Base-by-base conservation (phyloP, 2,329 filamentous ascomycete species). In the Hansfordia pulvinata region DNA sequence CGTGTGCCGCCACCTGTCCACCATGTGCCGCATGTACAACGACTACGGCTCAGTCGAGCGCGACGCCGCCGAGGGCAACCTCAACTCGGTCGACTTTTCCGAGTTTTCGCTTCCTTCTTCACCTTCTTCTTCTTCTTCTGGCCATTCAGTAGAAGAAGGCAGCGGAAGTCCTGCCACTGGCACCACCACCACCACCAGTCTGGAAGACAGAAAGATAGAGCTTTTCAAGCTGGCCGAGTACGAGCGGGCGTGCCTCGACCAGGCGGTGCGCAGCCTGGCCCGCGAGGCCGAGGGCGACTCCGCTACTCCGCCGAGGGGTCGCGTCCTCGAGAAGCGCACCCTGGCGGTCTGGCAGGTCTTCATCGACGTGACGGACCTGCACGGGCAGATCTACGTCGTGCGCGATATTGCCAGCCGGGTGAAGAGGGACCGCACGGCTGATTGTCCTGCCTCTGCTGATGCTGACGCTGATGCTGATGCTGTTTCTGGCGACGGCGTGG, bases 301-400 rank as follows among this genome's bases (percentile, higher is more conserved):
- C 25, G 29, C 35, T 25, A 29, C 17, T 19, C 27, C 17, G 13
- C 14, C 47, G 27, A 29, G 26, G 27, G 22, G n/a, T n/a, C n/a
- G n/a, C n/a, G n/a, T n/a, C n/a, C n/a, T n/a, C n/a, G n/a, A n/a
- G n/a, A n/a, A n/a, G n/a, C n/a, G n/a, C n/a, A n/a, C n/a, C n/a
- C n/a, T n/a, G n/a, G n/a, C n/a, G n/a, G n/a, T n/a, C n/a, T n/a
- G n/a, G n/a, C n/a, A n/a, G n/a, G n/a, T 47, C 17, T 53, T 52
- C 28, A 23, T 46, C 5, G 36, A 47, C 32, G 42, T 50, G 19
- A 47, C 47, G 6, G 49, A 53, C 24, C 24, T 53, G 11, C 51
- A 41, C 30, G 51, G 48, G 10, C 44, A 53, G 30, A 50, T 54
- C 10, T 53, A 52, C 30, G 41, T 52, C 13, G 32, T 41, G 11